Percentiles rank a stretch among this genome's conserved stretches.
These are phyloP conservation scores for Potentilla sterilis DNA, from an alignment of 306 rosid genomes.

Conservation along the genomic window DNA sequence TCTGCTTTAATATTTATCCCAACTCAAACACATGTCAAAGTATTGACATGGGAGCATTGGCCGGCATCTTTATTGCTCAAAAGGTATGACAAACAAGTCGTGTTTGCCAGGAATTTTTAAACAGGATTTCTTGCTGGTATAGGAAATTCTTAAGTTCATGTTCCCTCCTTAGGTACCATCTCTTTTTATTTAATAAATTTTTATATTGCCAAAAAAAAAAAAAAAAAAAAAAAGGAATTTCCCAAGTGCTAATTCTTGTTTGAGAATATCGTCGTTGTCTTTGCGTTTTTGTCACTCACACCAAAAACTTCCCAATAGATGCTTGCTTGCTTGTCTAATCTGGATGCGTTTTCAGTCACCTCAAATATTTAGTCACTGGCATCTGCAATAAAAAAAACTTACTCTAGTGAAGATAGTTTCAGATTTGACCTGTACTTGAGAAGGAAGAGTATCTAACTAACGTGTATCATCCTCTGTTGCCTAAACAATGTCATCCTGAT, in stretches of 20 bases:
- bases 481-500: conserved; percentile 1
- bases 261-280: neutral
- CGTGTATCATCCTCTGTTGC: neutral
- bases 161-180: no score
- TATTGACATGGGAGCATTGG: neutral
- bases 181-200: no score
- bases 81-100: neutral
- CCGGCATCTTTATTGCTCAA: neutral
- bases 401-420: neutral
- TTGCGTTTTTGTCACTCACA: neutral
- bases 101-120: neutral
- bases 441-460: neutral
- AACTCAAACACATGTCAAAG: neutral
- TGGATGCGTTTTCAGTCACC: conserved; percentile 3
- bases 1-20: neutral
- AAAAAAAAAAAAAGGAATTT: neutral
- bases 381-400: neutral
- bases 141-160: neutral
- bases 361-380: neutral
- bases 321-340: neutral
- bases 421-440: neutral
- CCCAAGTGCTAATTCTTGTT: neutral
- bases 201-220: no score
- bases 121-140: neutral
- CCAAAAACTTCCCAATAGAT: neutral